Base-by-base conservation (phyloP, 2,329 filamentous ascomycete species). In the Talaromyces marneffei region DNA sequence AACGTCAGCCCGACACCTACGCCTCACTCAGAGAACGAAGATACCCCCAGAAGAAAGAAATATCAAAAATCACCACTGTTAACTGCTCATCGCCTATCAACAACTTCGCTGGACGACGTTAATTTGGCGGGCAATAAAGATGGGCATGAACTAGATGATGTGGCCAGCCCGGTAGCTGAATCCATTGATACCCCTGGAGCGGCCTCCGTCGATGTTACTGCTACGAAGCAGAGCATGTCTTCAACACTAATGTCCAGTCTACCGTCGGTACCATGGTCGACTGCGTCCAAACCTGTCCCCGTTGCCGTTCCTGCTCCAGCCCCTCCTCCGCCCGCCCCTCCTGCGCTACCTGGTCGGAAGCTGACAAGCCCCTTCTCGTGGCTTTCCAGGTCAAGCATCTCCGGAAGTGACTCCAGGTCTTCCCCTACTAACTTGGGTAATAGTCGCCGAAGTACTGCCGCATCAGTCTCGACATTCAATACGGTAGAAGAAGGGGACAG, bases 301-400 rank as follows among this genome's bases (percentile, higher is more conserved):
- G 68, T 71, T 23, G 71, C 76, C 14, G 59, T 58, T 59, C 72
- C 75, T 40, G 72, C 75, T 29, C 72, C 78, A 39, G 72, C 76
- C 25, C 73, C 75, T 29, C 35, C 59, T 4, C 39, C 55, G 59
- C 72, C 74, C 25, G 73, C 78, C 48, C 73, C 77, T 20, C 73
- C 75, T 3, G 69, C 72, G 27, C 72, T 76, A 42, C 72, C 78
- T 66, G 50, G 46, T 42, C 83, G 91, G 70, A 96, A 94, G 74
- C 83, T 95, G 60, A 92, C 90, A 8, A 91, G 90, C 67, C 91
- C 89, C n/a, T 95, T 96, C 69, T 85, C 90, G 40, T 93, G 90
- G 87, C 82, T 95, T 40, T 91, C 90, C 33, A 82, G 91, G 66
- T 84, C 85, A 25, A 76, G 74, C 29, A 74, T 75, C 10, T 81